Evolutionary conservation across 495 filamentous ascomycete genomes (phyloP), one percentile per base, ranked within the genome.

Genomic region (Aspergillus sclerotiicarbonarius): DNA sequence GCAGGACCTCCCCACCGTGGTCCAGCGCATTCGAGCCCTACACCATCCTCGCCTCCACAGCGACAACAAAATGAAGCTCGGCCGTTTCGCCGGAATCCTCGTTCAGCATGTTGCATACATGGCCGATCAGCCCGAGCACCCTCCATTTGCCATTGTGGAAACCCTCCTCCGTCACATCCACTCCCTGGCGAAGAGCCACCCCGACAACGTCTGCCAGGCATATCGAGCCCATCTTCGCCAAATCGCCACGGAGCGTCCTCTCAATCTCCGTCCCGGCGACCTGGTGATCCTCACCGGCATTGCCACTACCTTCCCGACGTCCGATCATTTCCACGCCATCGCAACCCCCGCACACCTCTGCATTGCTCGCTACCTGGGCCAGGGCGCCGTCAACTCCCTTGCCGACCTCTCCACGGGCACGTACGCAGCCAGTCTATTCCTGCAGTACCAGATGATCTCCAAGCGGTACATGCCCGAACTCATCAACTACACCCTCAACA

Each of bases 271-370:
- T 2, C 79, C 87, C 9, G 89, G 90, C 4, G 92, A 98, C 67
- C 78, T 98, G 20, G 70, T 92, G 9, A 69, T 96, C 25, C 73
- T 99, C 39, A 92, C 90, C 1, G 91, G 91, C 0, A 82, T 97
- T 61, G 84, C 84, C 30, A 84, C 86, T 8, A 89, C 93, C 57
- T 99, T 95, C 69, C 91, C 95, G 6, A 96, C 95, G 0, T 96
- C 90, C 0, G 94, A 99, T 73, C 91, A 96, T 70, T 98, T 97
- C 71, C 94, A 98, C 62, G 87, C 91, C 54, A 88, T 98, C 15
- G 85, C 89, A 48, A 98, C 94, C 5, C 94, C 94, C 0, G 89
- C 93, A 1, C 88, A 90, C 66, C 81, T 97, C 7, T 83, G 68
- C 51, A 88, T 98, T 69, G 82, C 84, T 30, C 82, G 89, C 47